Conservation (phyloP, 257 asterid genomes). For the Solanum bulbocastanum region DNA sequence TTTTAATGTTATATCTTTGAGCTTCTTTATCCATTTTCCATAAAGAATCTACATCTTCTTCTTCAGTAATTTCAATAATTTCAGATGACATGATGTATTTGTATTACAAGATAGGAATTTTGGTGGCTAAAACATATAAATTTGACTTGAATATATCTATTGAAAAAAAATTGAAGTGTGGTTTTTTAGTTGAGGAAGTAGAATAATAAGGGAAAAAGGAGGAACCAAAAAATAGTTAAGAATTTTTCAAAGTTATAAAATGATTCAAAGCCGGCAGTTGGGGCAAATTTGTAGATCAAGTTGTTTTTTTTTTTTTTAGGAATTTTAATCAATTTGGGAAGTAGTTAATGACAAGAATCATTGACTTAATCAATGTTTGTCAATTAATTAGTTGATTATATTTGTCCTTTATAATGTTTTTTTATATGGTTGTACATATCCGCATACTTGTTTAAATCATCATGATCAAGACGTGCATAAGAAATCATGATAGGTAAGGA, state of each 20-base stretch:
- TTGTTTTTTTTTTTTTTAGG: neutral
- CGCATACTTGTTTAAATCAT: neutral
- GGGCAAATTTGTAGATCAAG: neutral
- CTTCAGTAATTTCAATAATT: constrained; percentile 21
- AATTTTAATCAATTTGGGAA: neutral
- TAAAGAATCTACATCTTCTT: constrained; percentile 13
- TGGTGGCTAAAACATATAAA: neutral
- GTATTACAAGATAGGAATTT: neutral
- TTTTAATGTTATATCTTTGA: constrained; percentile 28
- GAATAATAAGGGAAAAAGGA: neutral
- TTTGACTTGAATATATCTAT: neutral
- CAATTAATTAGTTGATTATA: neutral
- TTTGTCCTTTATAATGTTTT: neutral
- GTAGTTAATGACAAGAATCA: neutral
- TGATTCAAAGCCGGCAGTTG: neutral
- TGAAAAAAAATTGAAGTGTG: neutral
- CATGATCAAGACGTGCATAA: neutral
- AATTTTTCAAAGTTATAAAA: neutral
- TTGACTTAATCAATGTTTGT: neutral
- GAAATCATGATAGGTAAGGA: neutral
- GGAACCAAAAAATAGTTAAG: neutral
- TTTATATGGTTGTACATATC: neutral
- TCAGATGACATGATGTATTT: constrained; percentile 48
- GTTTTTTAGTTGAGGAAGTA: neutral
- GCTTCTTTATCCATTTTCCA: constrained; percentile 18